Evolutionary conservation across 2,329 filamentous ascomycete genomes (phyloP).

Genomic region (Calonectria pauciramosa): DNA sequence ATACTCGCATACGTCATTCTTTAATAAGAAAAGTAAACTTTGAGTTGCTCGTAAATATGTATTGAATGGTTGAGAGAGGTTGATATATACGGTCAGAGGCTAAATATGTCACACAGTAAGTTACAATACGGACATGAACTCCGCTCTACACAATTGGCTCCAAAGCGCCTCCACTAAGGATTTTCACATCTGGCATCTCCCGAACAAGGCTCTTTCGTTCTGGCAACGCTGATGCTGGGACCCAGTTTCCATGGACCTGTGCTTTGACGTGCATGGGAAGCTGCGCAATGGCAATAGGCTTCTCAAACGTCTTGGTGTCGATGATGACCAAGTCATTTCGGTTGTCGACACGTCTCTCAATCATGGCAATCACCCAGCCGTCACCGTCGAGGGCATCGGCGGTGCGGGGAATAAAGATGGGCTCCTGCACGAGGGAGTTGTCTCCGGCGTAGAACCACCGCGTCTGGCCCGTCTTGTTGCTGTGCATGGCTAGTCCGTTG

Average conservation of each 20-base stretch:
- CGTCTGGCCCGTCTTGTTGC: constrained; percentile 8
- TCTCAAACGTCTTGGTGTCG: constrained; percentile 22
- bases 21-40: too few relatives aligned
- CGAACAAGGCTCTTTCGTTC: constrained; percentile 7
- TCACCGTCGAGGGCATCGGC: constrained; percentile 20
- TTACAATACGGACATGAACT: background rate
- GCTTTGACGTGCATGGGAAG: constrained; percentile 29
- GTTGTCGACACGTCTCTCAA: constrained; percentile 10
- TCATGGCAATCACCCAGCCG: constrained; percentile 24
- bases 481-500: constrained; percentile 25
- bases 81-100: background rate
- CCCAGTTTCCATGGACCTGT: constrained; percentile 32
- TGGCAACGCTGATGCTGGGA: background rate
- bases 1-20: too few relatives aligned
- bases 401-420: constrained; percentile 27
- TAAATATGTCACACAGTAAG: background rate
- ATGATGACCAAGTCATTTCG: constrained; percentile 27
- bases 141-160: background rate
- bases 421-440: constrained; percentile 23
- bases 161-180: constrained; percentile 2
- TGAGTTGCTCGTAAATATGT: background rate
- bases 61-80: background rate
- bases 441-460: constrained; percentile 27
- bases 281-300: constrained; percentile 24
- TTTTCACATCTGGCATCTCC: background rate